These are phyloP conservation scores for Byssothecium circinans DNA, from an alignment of 2,329 filamentous ascomycete species.

Conservation along the genomic window DNA sequence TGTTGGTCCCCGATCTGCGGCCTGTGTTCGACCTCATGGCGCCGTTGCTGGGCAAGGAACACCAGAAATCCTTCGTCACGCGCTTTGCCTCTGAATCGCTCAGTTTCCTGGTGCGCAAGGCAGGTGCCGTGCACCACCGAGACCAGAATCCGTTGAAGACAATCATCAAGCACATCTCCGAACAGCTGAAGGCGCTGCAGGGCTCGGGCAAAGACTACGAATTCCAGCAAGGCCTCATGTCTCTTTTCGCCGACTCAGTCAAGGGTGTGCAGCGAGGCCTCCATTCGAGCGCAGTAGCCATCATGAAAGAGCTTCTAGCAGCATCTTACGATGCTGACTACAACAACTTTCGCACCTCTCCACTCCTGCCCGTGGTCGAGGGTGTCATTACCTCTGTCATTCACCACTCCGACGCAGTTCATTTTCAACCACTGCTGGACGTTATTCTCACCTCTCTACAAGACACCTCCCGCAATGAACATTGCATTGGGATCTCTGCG, in stretches of 20 bases:
- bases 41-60: conserved; percentile 78
- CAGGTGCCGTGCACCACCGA: conserved; percentile 74
- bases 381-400: conserved; percentile 80
- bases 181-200: conserved; percentile 62
- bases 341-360: conserved; percentile 49
- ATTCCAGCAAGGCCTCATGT: conserved; percentile 88
- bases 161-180: conserved; percentile 72
- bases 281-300: conserved; percentile 59
- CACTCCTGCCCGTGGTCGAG: conserved; percentile 63
- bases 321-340: conserved; percentile 30
- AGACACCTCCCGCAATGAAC: conserved; percentile 49
- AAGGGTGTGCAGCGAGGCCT: conserved; percentile 62
- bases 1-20: conserved; percentile 81
- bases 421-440: conserved; percentile 69
- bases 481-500: conserved; percentile 28
- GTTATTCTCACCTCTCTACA: conserved; percentile 51
- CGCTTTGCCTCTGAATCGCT: conserved; percentile 93
- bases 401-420: conserved; percentile 76
- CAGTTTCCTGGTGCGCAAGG: conserved; percentile 90
- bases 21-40: conserved; percentile 83
- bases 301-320: conserved; percentile 55
- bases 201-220: conserved; percentile 63
- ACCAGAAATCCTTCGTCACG: conserved; percentile 82
- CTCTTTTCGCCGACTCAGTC: conserved; percentile 82
- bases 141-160: conserved; percentile 67